Conservation (phyloP, 2,329 filamentous ascomycete genomes). For the Kalmusia sp. region DNA sequence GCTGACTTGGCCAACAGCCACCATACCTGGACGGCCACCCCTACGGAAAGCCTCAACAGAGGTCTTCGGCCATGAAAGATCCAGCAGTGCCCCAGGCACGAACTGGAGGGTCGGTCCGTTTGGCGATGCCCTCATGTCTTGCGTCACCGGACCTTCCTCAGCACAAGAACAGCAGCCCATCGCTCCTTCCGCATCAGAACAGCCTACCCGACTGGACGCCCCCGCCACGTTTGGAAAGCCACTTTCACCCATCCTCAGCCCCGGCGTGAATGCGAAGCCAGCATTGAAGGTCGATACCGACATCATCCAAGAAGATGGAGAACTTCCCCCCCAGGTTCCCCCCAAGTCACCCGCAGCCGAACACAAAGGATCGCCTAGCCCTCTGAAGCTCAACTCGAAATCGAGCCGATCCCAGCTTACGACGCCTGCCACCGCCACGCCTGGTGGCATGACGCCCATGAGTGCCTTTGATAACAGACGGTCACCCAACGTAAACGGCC, state of each 20-base stretch:
- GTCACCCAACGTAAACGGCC: constrained; percentile 37
- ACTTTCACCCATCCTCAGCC: constrained; percentile 45
- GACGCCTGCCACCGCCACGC: constrained; percentile 35
- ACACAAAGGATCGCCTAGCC: constrained; percentile 43
- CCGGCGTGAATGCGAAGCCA: constrained; percentile 35
- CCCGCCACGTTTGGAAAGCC: constrained; percentile 23
- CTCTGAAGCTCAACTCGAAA: constrained; percentile 39
- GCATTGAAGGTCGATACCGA: constrained; percentile 41
- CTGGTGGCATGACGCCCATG: constrained; percentile 31
- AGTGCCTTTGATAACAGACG: constrained; percentile 39
- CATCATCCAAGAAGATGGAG: constrained; percentile 24
- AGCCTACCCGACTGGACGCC: constrained; percentile 18
- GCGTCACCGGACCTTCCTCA: constrained; percentile 45
- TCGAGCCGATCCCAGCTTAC: constrained; percentile 39
- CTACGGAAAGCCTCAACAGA: constrained; percentile 45
- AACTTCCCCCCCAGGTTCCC: constrained; percentile 43
- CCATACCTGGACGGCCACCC: constrained; percentile 50
- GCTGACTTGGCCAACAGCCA: constrained; percentile 39
- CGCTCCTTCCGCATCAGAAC: constrained; percentile 21
- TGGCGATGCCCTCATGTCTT: constrained; percentile 48
- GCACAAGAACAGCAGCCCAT: constrained; percentile 25
- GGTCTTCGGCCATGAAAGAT: constrained; percentile 46
- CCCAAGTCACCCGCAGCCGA: constrained; percentile 45
- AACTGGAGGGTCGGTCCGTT: constrained; percentile 48
- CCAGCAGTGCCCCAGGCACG: constrained; percentile 47